Percentiles rank a stretch among this genome's conserved stretches.
These are phyloP conservation scores for Epichloe elymi DNA, from an alignment of 2,329 filamentous ascomycete genomes.

Conservation along the genomic window DNA sequence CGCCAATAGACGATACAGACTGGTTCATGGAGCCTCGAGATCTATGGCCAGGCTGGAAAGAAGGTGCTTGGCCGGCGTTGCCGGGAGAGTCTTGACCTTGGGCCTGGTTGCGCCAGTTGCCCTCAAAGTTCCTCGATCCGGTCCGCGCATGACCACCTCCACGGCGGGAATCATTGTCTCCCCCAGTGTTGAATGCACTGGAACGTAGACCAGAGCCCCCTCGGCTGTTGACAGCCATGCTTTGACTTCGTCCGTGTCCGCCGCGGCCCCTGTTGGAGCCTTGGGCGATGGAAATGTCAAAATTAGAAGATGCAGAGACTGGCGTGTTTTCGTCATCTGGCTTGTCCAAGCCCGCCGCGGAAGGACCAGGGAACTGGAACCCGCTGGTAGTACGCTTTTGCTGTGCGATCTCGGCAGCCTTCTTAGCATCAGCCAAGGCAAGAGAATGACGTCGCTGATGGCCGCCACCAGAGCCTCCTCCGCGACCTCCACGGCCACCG, in stretches of 20 bases:
- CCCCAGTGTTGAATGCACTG: slow-evolving; percentile 40
- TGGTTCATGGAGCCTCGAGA: slow-evolving; percentile 72
- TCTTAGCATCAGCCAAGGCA: slow-evolving; percentile 89
- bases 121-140: slow-evolving; percentile 87
- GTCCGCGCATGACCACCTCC: slow-evolving; percentile 71
- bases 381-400: slow-evolving; percentile 89
- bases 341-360: slow-evolving; percentile 49
- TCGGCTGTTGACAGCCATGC: slow-evolving; percentile 67
- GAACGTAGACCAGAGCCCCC: slow-evolving; percentile 61
- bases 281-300: slow-evolving; percentile 24
- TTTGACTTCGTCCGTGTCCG: slow-evolving; percentile 69
- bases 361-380: slow-evolving; percentile 85
- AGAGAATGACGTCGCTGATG: slow-evolving; percentile 92
- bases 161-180: slow-evolving; percentile 52
- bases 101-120: slow-evolving; percentile 85
- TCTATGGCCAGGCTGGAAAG: slow-evolving; percentile 89
- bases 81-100: slow-evolving; percentile 46
- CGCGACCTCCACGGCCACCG: slow-evolving; percentile 53
- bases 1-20: slow-evolving; percentile 70
- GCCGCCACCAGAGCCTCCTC: slow-evolving; percentile 51
- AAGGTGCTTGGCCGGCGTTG: slow-evolving; percentile 42
- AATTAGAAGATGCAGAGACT: slow-evolving; percentile 14
- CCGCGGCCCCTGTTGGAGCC: slow-evolving; percentile 40
- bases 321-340: slow-evolving; percentile 35
- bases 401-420: slow-evolving; percentile 90